Percentiles rank a stretch among this genome's conserved stretches.
Conservation (phyloP, 2,329 filamentous ascomycete species). For the Aquanectria penicillioides region DNA sequence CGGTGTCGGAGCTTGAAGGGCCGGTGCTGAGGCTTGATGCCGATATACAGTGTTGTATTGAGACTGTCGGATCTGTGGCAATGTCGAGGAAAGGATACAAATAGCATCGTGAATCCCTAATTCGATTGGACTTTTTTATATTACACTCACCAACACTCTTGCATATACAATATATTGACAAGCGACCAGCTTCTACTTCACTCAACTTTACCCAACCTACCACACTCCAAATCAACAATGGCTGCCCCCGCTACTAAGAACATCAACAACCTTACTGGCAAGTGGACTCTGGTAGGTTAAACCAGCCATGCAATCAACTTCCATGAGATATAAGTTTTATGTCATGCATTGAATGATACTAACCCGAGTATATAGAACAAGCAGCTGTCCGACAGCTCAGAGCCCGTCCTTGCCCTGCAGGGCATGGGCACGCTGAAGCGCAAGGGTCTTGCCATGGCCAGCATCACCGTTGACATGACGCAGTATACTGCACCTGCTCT, state of each 20-base stretch:
- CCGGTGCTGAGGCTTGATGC: no score
- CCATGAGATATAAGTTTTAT: not conserved
- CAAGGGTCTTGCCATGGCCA: slow-evolving; percentile 76
- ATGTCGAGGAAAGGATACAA: no score
- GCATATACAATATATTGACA: no score
- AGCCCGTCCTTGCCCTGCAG: slow-evolving; percentile 77
- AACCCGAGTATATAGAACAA: slow-evolving; percentile 70
- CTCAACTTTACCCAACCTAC: no score
- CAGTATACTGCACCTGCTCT: slow-evolving; percentile 60
- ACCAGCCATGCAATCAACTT: not conserved
- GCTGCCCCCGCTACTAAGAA: slow-evolving; percentile 76
- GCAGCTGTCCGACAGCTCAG: slow-evolving; percentile 73
- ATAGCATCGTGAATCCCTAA: no score
- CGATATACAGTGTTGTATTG: no score
- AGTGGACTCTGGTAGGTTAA: slow-evolving; percentile 73
- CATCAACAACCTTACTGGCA: slow-evolving; percentile 73
- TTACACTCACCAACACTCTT: no score
- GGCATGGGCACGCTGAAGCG: slow-evolving; percentile 77
- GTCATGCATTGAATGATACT: not conserved
- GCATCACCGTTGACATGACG: slow-evolving; percentile 72
- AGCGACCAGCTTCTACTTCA: no score
- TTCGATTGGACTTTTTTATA: no score
- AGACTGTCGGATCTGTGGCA: no score
- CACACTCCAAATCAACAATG: no score
- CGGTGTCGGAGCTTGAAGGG: no score